Percentiles rank a stretch among this genome's conserved stretches.
Evolutionary conservation across 495 filamentous ascomycete species (phyloP).

Genomic region (Aspergillus nanangensis): DNA sequence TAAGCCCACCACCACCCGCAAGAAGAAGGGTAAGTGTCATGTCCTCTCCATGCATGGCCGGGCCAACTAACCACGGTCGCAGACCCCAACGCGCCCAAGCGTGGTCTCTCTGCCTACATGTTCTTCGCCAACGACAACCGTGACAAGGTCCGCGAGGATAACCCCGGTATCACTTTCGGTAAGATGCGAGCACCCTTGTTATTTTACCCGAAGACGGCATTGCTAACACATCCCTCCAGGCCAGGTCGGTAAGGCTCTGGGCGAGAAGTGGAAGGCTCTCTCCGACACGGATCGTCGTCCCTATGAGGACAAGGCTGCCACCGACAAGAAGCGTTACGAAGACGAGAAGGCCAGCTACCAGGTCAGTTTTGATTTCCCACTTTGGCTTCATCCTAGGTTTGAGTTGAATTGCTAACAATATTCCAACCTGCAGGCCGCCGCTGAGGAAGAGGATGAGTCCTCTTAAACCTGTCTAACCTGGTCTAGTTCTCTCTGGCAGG

Average conservation of each 20-base stretch:
- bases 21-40: slow-evolving; percentile 72
- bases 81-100: slow-evolving; percentile 99
- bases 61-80: slow-evolving; percentile 7
- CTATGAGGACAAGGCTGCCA: slow-evolving; percentile 91
- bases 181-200: slow-evolving; percentile 20
- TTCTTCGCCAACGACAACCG: slow-evolving; percentile 99
- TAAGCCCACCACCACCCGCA: slow-evolving; percentile 56
- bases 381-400: no score
- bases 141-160: slow-evolving; percentile 96
- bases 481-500: slow-evolving; percentile 5
- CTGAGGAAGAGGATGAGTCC: slow-evolving; percentile 52
- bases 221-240: slow-evolving; percentile 47
- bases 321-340: slow-evolving; percentile 98
- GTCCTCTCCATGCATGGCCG: background rate
- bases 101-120: slow-evolving; percentile 99
- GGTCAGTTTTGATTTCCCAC: no score
- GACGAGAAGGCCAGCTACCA: slow-evolving; percentile 93
- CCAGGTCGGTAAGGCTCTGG: slow-evolving; percentile 95
- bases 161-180: slow-evolving; percentile 97
- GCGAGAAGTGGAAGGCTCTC: slow-evolving; percentile 96
- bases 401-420: no score
- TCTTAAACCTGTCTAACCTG: slow-evolving; percentile 26
- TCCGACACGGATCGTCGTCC: slow-evolving; percentile 82
- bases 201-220: background rate
- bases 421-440: slow-evolving; percentile 30